Conservation (phyloP, 768 basidiomycete species). For the Mycena latifolia region DNA sequence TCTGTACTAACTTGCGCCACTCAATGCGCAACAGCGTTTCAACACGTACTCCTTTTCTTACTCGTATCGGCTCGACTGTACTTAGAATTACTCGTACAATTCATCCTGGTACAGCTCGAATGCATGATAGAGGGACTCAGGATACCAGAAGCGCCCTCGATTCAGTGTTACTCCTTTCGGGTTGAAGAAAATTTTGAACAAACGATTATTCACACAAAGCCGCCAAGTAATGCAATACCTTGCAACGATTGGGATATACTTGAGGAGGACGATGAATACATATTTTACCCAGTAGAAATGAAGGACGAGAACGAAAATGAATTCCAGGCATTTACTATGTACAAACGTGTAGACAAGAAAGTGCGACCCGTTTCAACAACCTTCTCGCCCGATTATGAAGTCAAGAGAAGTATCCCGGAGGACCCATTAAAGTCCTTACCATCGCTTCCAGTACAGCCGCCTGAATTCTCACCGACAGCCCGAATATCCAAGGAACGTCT, state of each 20-base stretch:
- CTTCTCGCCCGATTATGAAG: too few species aligned
- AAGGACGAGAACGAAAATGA: neutral
- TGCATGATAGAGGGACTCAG: neutral
- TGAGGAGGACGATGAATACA: conserved; percentile 1
- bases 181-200: too few species aligned
- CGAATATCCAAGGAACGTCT: too few species aligned
- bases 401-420: too few species aligned
- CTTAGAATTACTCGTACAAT: neutral
- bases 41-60: neutral
- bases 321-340: neutral
- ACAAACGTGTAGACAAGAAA: neutral
- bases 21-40: neutral
- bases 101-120: neutral
- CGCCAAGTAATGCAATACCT: neutral
- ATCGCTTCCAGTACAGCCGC: too few species aligned
- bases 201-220: neutral
- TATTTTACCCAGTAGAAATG: neutral
- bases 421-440: too few species aligned
- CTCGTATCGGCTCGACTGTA: neutral
- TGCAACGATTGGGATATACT: neutral
- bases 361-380: too few species aligned
- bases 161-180: neutral
- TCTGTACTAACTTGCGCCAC: neutral
- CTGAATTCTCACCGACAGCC: too few species aligned
- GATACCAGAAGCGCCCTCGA: neutral